Base-by-base conservation (phyloP, 805 yeast genomes). In the Pichia cephalocereana region DNA sequence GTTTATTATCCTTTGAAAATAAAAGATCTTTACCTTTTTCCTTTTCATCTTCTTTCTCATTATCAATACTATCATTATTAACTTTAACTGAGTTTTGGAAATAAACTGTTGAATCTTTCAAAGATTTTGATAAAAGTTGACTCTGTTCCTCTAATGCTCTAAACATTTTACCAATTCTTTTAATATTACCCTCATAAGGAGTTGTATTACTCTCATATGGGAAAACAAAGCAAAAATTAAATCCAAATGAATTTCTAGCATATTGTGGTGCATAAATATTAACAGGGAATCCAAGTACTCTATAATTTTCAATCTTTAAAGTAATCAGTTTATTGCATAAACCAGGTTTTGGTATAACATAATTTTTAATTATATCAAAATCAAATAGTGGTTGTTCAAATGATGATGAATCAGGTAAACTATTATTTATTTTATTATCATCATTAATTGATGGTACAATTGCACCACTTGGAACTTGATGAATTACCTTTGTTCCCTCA, bases 221-320 rank as follows among this genome's bases (percentile, higher is more conserved):
- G 65, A 95, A 90, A 0, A 95, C 95, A 68, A 91, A 89, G 45
- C 95, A 89, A 58, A 93, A 83, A 61, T 93, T 91, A 75, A 93
- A 93, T 56, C 81, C 86, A 71, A 91, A 93, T 18, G 91, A 83
- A 66, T 93, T 95, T 58, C 99, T 77, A 2, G 91, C 86, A 63
- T 93, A 93, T 49, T 77, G 76, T 8, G 81, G 63, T 27, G 83
- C 84, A 48, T 78, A 79, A 9, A 93, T 80, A 52, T 83, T 82
- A 1, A 91, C 95, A 0, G 99, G 99, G 60, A 79, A 89, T 14
- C 97, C 96, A 18, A 86, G 75, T 1, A 95, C 77, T 49, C 87
- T 70, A 61, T 77, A 86, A 41, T 78, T 74, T 34, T 79, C 82
- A 53, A 82, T 78, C 54, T 86, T 81, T 57, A 89, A 72, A 1